These are phyloP conservation scores for Rhodotorula diobovata DNA, from an alignment of 768 basidiomycete species.

Conservation along the genomic window DNA sequence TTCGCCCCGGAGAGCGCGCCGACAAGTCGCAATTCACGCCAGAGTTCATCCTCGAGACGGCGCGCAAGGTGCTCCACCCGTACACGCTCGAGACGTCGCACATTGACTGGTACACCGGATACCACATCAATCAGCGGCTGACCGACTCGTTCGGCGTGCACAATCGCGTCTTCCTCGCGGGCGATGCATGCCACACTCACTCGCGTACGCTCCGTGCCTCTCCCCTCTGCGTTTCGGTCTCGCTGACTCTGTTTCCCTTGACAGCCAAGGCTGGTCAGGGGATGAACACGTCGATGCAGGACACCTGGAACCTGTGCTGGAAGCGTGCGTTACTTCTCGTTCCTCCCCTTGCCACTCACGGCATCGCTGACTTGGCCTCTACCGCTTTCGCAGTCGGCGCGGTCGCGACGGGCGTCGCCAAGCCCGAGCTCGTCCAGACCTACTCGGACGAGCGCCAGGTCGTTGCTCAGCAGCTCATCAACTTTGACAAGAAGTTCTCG, in stretches of 20 bases:
- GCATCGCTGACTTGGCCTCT: too few species aligned
- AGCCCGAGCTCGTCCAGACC: slow-evolving; percentile 38
- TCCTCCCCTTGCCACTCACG: background rate
- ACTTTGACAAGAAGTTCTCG: slow-evolving; percentile 61
- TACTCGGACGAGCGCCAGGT: slow-evolving; percentile 56
- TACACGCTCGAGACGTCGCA: slow-evolving; percentile 48
- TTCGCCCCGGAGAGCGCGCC: slow-evolving; percentile 54
- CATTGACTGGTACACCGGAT: slow-evolving; percentile 40
- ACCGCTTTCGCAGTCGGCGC: slow-evolving; percentile 26
- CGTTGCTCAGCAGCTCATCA: slow-evolving; percentile 64
- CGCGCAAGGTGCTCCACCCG: slow-evolving; percentile 58
- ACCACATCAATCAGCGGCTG: slow-evolving; percentile 56
- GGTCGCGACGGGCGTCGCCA: slow-evolving; percentile 40
- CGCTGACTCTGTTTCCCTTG: background rate
- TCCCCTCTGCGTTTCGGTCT: background rate
- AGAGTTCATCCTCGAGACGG: slow-evolving; percentile 57
- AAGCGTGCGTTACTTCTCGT: background rate
- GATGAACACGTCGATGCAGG: slow-evolving; percentile 40
- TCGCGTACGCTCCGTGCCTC: slow-evolving; percentile 6
- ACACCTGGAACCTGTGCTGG: slow-evolving; percentile 42
- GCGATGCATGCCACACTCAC: slow-evolving; percentile 50
- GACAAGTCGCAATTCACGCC: slow-evolving; percentile 57
- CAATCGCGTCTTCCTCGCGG: slow-evolving; percentile 70
- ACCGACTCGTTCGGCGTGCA: slow-evolving; percentile 60
- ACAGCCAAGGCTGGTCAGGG: slow-evolving; percentile 55